These are phyloP conservation scores for Imleria badia DNA, from an alignment of 768 basidiomycete genomes.

Conservation along the genomic window DNA sequence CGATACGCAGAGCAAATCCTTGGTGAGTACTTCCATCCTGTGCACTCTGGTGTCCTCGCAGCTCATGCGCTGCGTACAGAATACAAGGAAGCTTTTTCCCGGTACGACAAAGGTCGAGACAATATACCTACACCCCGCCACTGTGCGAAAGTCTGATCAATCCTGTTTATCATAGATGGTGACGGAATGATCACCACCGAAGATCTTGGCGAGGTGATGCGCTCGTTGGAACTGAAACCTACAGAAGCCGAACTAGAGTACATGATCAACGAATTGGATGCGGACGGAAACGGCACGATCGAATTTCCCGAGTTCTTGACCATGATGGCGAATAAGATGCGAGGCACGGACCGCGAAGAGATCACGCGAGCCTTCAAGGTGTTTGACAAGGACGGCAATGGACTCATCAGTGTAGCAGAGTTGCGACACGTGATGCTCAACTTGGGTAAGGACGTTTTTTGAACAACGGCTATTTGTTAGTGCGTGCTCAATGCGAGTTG, in stretches of 20 bases:
- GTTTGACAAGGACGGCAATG: slow-evolving; percentile 95
- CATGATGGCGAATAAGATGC: slow-evolving; percentile 88
- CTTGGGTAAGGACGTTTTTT: slow-evolving; percentile 53
- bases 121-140: neutral
- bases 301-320: slow-evolving; percentile 84
- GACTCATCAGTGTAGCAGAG: slow-evolving; percentile 86
- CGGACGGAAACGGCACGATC: slow-evolving; percentile 85
- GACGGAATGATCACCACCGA: slow-evolving; percentile 91
- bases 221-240: slow-evolving; percentile 89
- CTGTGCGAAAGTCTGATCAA: neutral
- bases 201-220: slow-evolving; percentile 93
- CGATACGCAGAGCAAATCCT: slow-evolving; percentile 77
- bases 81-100: slow-evolving; percentile 98
- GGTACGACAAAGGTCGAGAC: slow-evolving; percentile 85
- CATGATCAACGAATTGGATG: slow-evolving; percentile 95
- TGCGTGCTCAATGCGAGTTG: slow-evolving; percentile 7
- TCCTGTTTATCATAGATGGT: slow-evolving; percentile 52
- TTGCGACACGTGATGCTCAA: slow-evolving; percentile 90
- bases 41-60: neutral
- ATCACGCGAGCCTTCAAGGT: slow-evolving; percentile 96
- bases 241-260: slow-evolving; percentile 90
- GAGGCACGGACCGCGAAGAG: slow-evolving; percentile 90
- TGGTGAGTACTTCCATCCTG: slow-evolving; percentile 48
- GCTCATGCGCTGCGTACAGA: slow-evolving; percentile 46
- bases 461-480: neutral